phyloP scores from a whole-genome alignment of 2,329 filamentous ascomycete species.

The Fusarium globosum region DNA sequence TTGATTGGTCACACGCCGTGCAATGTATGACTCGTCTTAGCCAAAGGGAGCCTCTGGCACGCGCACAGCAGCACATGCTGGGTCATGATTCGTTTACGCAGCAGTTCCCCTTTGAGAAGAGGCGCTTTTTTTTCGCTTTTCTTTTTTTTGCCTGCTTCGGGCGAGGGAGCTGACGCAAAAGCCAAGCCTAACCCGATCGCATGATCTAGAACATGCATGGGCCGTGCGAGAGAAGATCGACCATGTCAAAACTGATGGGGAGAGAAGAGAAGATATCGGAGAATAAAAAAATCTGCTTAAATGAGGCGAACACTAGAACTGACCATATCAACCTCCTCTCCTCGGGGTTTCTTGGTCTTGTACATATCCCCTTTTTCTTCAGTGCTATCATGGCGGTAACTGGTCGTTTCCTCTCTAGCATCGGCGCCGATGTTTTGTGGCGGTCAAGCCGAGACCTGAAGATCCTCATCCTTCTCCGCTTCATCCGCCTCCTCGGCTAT shows the following conservation, averaged over 20 bases:
- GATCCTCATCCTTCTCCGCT: slow-evolving; percentile 34
- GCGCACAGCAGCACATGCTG: slow-evolving; percentile 1
- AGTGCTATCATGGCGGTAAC: neutral
- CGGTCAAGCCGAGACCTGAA: slow-evolving; percentile 35
- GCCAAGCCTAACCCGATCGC: neutral
- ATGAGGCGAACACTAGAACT: neutral
- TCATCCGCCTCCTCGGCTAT: slow-evolving; percentile 36
- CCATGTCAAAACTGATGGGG: neutral
- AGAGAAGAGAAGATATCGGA: neutral
- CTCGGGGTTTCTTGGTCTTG: neutral
- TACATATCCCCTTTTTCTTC: neutral
- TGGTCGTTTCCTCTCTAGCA: slow-evolving; percentile 22
- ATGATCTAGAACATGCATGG: slow-evolving; percentile 8
- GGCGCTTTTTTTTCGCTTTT: neutral
- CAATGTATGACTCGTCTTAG: slow-evolving; percentile 14
- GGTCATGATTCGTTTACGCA: slow-evolving; percentile 8
- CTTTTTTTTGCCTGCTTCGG: neutral
- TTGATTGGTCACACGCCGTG: slow-evolving; percentile 8
- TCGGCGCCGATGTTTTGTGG: slow-evolving; percentile 36
- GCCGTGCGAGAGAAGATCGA: slow-evolving; percentile 5
- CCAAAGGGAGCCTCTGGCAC: slow-evolving; percentile 7
- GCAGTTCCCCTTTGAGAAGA: slow-evolving; percentile 4
- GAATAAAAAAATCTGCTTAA: neutral
- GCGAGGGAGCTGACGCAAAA: neutral
- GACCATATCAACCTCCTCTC: no score